Evolutionary conservation across 2,329 filamentous ascomycete species (phyloP), one percentile per base, ranked within the genome.

Genomic region (Monilinia polystroma): DNA sequence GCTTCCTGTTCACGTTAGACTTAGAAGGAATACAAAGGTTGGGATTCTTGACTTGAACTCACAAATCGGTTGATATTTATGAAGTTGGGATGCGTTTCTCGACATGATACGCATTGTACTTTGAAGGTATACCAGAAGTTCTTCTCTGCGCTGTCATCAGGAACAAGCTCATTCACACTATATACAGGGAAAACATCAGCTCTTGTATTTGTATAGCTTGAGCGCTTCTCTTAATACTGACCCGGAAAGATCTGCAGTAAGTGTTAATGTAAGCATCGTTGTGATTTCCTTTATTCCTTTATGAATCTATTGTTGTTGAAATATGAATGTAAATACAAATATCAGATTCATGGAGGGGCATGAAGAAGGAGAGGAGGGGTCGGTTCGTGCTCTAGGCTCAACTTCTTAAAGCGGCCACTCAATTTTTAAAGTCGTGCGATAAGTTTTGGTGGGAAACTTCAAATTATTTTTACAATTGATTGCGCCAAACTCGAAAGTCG

Each of bases 91-190:
- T 99, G 93, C 1, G 85, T 88, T 79, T 99, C 95, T 68, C 93
- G 88, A 79, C 95, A 99, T 65, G 93, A 97, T n/a, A 92, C 97
- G 80, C 95, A 99, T 82, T 97, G 92, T 47, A 99, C 94, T 77
- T 91, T 95, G 86, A 99, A 98, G 62, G 92, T 97, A 81, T 97
- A 99, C 85, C 90, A 96, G 81, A 97, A 99, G 4, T 93, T 92
- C 68, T 85, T 86, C 23, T 91, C 91, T 73, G 88, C 82, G 8
- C 88, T 92, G 78, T 99, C 95, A 72, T 88, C 83, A 10, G 95
- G 95, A 66, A 89, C 89, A 72, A 99, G 87, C 75, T 95, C 90
- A 68, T 93, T 97, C 68, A 99, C 93, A 56, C 95, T 98, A 60
- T 64, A 70, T 58, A 51, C 49, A 41, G 66, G 68, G 66, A 51